Evolutionary conservation across 495 filamentous ascomycete genomes (phyloP), one percentile per base, ranked within the genome.

Genomic region (Collariella sp.): DNA sequence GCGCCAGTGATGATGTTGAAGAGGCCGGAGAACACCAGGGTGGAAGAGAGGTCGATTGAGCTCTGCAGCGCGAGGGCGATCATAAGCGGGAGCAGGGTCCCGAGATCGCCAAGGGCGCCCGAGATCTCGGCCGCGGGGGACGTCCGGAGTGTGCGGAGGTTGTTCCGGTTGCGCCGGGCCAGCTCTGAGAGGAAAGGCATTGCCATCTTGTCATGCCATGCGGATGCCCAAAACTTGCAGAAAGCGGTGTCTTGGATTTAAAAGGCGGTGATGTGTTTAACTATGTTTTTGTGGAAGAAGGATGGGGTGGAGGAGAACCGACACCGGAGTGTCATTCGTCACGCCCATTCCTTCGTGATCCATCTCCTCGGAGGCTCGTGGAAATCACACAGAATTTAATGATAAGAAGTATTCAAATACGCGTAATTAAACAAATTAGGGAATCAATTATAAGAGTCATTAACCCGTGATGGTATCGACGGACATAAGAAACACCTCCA

Each of bases 21-120:
- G 6, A 91, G 56, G 1, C 91, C 91, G 0, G 87, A 86, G 67
- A 96, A 94, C 5, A 96, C 79, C 1, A 97, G 78, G 0, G 91
- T 96, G 45, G 84, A 82, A 29, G 88, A 79, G 0, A 97, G 80
- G 31, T 85, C 85, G 56, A 97, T 87, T 1, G 83, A 86, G 18
- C 78, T 71, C 46, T 85, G 83, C 16, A 87, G 64, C 0, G 89
- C 81, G 3, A 96, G 81, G 2, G 89, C 87, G 52, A 94, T 84
- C 70, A 91, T 83, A 46, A 96, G 79, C 16, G 91, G 91, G 9
- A 97, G 81, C 24, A 97, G 80, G 3, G 90, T 96, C 23, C 91
- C 91, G 16, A 96, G 75, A 69, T 97, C 91, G 50, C 91, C 91
- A 13, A 97, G 75, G 0, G 89, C 84, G 40, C 91, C 91, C 11